Conservation (phyloP, 352 stramenopile genomes). For the Globisporangium uncinulatum region DNA sequence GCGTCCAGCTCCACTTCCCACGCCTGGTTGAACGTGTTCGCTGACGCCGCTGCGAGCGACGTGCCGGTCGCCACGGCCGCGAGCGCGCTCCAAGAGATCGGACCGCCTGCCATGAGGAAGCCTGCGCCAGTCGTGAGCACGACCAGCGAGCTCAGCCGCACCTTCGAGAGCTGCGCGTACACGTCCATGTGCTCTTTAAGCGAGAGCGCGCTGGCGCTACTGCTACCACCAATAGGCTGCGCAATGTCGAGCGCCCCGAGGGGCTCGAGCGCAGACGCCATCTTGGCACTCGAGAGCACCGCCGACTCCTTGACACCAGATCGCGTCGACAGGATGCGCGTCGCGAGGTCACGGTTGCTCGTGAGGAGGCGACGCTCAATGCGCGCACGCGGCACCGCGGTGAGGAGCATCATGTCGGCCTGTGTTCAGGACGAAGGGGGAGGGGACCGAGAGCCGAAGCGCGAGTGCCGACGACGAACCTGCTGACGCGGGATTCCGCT, state of each 20-base stretch:
- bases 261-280: no score
- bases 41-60: constrained; percentile 90
- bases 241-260: no score
- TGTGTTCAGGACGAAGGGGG: no score
- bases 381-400: constrained; percentile 1
- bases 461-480: no score
- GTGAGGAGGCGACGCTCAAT: neutral
- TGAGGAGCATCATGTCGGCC: constrained; percentile 1
- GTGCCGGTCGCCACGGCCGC: constrained; percentile 91
- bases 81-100: constrained; percentile 87
- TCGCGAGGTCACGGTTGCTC: constrained; percentile 12
- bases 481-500: no score
- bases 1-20: constrained; percentile 94
- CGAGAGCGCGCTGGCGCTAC: constrained; percentile 26
- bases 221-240: no score
- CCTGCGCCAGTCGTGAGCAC: constrained; percentile 95
- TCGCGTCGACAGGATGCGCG: constrained; percentile 54
- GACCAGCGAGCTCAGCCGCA: constrained; percentile 92
- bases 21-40: constrained; percentile 98
- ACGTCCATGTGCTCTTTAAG: constrained; percentile 64
- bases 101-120: constrained; percentile 95
- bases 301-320: constrained; percentile 39
- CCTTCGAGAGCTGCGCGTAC: constrained; percentile 93
- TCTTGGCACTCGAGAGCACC: constrained; percentile 13
- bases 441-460: no score